Conservation (phyloP, 768 basidiomycete species). For the Hygrocybe coccinea region DNA sequence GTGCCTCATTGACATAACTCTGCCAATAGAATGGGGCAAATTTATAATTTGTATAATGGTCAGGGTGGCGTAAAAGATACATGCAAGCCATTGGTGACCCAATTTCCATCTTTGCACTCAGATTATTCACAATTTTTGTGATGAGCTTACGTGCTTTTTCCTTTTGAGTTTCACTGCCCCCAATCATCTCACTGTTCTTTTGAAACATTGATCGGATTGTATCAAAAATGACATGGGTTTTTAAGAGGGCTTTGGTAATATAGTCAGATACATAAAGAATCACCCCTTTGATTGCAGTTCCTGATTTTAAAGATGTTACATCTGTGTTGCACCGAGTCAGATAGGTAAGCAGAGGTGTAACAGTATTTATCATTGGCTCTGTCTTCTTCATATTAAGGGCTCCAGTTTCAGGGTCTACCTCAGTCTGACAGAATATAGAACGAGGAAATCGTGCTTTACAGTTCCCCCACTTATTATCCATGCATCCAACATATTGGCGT, state of each 20-base stretch:
- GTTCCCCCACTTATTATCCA: slow-evolving; percentile 23
- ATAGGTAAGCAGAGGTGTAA: slow-evolving; percentile 24
- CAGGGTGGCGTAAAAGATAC: slow-evolving; percentile 24
- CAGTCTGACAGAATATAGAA: slow-evolving; percentile 12
- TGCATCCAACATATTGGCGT: slow-evolving; percentile 16
- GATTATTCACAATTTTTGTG: slow-evolving; percentile 25
- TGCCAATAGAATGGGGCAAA: slow-evolving; percentile 20
- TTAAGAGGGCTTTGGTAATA: slow-evolving; percentile 31
- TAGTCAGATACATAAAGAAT: slow-evolving; percentile 35
- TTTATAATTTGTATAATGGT: slow-evolving; percentile 29
- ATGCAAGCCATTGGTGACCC: slow-evolving; percentile 25
- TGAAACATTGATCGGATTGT: slow-evolving; percentile 20
- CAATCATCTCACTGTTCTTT: slow-evolving; percentile 19
- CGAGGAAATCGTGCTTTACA: slow-evolving; percentile 36
- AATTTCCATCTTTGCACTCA: slow-evolving; percentile 28
- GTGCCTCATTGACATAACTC: slow-evolving; percentile 15
- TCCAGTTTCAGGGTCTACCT: slow-evolving; percentile 26
- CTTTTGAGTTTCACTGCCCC: background rate
- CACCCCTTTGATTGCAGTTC: slow-evolving; percentile 33
- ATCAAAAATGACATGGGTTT: slow-evolving; percentile 34
- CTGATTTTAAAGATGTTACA: slow-evolving; percentile 29
- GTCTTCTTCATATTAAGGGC: slow-evolving; percentile 26
- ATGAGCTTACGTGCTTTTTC: slow-evolving; percentile 20
- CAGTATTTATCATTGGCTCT: slow-evolving; percentile 32
- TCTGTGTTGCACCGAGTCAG: slow-evolving; percentile 35